phyloP scores from a whole-genome alignment of 1,284 basidiomycete species.

The Heterobasidion parviporum region DNA sequence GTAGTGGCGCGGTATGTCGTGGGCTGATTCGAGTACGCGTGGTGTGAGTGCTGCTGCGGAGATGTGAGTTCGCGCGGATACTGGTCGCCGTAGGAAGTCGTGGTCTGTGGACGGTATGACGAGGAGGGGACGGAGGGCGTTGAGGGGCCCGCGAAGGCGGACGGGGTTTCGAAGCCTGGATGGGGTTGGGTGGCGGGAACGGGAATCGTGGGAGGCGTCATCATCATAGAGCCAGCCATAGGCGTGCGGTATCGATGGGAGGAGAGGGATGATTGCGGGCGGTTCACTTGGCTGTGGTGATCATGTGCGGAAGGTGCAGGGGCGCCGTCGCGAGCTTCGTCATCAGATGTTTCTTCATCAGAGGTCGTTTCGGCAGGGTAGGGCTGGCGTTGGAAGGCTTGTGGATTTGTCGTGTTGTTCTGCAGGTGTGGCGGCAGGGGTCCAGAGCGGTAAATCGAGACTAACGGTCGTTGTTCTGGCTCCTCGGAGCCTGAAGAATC shows the following conservation, averaged over 20 bases:
- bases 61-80: conserved; percentile 28
- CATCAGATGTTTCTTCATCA: conserved; percentile 34
- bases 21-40: conserved; percentile 11
- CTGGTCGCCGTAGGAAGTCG: conserved; percentile 23
- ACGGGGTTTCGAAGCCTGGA: conserved; percentile 61
- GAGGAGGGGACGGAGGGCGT: conserved; percentile 29
- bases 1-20: conserved; percentile 24
- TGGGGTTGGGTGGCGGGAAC: conserved; percentile 46
- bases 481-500: conserved; percentile 53
- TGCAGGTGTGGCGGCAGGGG: conserved; percentile 14
- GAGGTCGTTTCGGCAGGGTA: conserved; percentile 23
- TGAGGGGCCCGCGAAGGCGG: conserved; percentile 55
- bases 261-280: conserved; percentile 66
- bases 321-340: conserved; percentile 37
- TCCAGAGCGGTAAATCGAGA: conserved; percentile 15
- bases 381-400: conserved; percentile 1
- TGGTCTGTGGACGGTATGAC: conserved; percentile 25
- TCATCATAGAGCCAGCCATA: conserved; percentile 47
- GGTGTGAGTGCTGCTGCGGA: conserved; percentile 19
- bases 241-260: conserved; percentile 74
- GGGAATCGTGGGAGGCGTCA: conserved; percentile 48
- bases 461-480: conserved; percentile 32
- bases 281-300: conserved; percentile 27
- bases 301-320: conserved; percentile 25
- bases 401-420: conserved; percentile 10